phyloP scores from a whole-genome alignment of 2,329 filamentous ascomycete species.

The Venturia effusa region DNA sequence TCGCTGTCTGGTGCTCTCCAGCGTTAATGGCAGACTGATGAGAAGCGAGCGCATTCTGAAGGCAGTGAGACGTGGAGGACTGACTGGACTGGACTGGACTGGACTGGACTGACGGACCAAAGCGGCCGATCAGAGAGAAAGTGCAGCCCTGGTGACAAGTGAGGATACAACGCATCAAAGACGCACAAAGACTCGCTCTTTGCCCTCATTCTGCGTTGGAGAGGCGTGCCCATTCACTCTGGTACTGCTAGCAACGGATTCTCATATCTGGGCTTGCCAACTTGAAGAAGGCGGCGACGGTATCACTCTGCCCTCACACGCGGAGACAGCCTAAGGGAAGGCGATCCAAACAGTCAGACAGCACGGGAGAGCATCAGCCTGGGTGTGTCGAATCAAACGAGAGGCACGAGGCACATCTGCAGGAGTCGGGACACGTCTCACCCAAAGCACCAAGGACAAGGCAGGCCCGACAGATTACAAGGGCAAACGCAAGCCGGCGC shows the following conservation, averaged over 20 bases:
- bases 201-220: background rate
- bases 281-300: background rate
- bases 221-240: background rate
- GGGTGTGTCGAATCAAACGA: background rate
- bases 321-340: background rate
- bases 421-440: background rate
- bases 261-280: background rate
- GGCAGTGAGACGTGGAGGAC: constrained; percentile 6
- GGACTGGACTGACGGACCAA: background rate
- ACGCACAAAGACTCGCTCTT: background rate
- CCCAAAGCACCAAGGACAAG: background rate
- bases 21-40: constrained; percentile 3
- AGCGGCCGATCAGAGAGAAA: background rate
- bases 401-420: background rate
- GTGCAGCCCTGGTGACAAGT: constrained; percentile 2
- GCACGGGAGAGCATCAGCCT: background rate
- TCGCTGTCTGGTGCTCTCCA: background rate
- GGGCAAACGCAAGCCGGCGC: background rate
- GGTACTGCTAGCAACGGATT: background rate
- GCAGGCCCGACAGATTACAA: background rate
- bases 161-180: background rate
- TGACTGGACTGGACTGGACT: no score
- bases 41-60: constrained; percentile 7
- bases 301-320: background rate
- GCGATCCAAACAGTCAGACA: background rate